Base-by-base conservation (phyloP, 495 filamentous ascomycete genomes). In the Penicillium coffeae region DNA sequence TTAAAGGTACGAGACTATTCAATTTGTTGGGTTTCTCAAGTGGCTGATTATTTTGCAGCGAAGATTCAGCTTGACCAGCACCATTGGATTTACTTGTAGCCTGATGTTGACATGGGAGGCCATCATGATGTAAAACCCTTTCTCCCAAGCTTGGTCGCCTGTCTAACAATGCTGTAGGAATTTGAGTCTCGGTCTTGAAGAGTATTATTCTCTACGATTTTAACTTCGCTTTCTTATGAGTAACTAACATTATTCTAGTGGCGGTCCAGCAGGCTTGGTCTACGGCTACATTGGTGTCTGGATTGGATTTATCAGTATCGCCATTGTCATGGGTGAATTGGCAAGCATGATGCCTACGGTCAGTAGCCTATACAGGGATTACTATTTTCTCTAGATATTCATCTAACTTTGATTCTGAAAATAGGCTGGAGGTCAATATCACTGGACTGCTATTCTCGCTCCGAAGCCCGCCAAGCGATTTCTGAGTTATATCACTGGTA, bases 71-170 rank as follows among this genome's bases (percentile, higher is more conserved):
- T 40, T 40, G 18, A 40, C 38, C 8, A 40, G 38, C 13, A 40
- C 21, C 15, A 40, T 40, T 21, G 38, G 38, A 1, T 40, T 40
- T 40, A 40, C 38, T 40, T 40, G 38, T 20, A 40, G 38, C 21
- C 13, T 40, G 38, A 40, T 40, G 38, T 13, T 40, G 18, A 40
- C 38, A 21, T 40, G 38, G 38, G 38, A 40, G 7, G 38, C 38
- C 5, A 21, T 40, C 1, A 40, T 40, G 38, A 40, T 40, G 38
- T 40, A 13, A 12, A 20, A 19, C 6, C 16, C 21, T 7, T 7
- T 13, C 1, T 40, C 3, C 38, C 10, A 20, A 13, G 3, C 2
- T 40, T 40, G 15, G 13, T 18, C 21, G 3, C 1, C 21, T 37
- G 13, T 12, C 21, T 40, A 21, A 21, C 18, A 19, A 20, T 19